Base-by-base conservation (phyloP, 2,329 filamentous ascomycete genomes). In the Sphaerulina populicola region DNA sequence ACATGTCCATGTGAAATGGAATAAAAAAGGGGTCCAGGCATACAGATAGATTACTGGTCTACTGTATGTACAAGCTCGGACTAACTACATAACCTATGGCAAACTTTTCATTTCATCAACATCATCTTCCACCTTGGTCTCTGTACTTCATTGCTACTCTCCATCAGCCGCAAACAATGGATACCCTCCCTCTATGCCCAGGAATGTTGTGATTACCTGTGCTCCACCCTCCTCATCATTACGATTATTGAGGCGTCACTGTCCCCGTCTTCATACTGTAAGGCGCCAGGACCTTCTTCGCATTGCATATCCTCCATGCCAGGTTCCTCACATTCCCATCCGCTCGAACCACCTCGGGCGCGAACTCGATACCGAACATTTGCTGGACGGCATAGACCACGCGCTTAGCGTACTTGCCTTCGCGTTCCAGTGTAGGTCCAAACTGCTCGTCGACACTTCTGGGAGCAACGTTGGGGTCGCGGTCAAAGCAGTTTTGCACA, bases 341-440 rank as follows among this genome's bases (percentile, higher is more conserved):
- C 0, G 90, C 89, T 47, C 86, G 82, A 30, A 98, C 93, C 0
- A 97, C 91, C 40, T 88, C 88, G 0, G 90, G 85, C 1, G 93
- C 88, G 65, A 98, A 90, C 68, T 98, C 93, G 54, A 98, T 86
- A 46, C 90, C 93, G 67, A 98, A 85, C 89, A 96, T 96, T 67
- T 94, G 86, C 57, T 87, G 85, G 27, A 98, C 88, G 4, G 90
- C 93, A 68, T 94, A 97, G 0, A 97, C 90, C 9, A 97, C 86
- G 38, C 93, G 76, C 69, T 83, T 87, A 0, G 91, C 85, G 62
- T 89, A 97, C 69, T 94, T 96, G 57, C 84, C 81, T 59, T 96
- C 86, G 21, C 89, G 76, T 64, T 95, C 89, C 1, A 96, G 86
- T 37, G 90, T 76, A 43, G 81, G 81, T 0, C 93, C 93, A 67